These are phyloP conservation scores for Zygoascus hellenicus DNA, from an alignment of 1,139 yeast genomes.

Conservation along the genomic window DNA sequence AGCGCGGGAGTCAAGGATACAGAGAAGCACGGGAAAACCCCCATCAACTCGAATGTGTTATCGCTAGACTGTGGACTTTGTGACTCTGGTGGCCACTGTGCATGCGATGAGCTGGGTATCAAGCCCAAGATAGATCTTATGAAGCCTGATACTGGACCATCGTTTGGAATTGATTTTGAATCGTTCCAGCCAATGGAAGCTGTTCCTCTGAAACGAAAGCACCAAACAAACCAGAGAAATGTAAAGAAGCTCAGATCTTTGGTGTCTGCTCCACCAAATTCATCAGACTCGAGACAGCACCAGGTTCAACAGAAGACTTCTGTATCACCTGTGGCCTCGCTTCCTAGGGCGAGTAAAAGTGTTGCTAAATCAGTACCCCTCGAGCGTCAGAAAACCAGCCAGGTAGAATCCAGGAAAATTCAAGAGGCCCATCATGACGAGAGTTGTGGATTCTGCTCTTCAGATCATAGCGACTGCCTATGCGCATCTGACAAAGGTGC, in stretches of 20 bases:
- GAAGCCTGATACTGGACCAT: constrained; percentile 7
- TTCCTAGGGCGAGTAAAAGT: too few relatives aligned
- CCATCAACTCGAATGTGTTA: background rate
- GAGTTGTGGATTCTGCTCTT: constrained; percentile 4
- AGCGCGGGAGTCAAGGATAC: background rate
- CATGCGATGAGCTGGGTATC: constrained; percentile 31
- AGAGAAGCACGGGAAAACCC: background rate
- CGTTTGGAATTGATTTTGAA: constrained; percentile 15
- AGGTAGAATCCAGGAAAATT: too few relatives aligned
- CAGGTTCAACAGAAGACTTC: too few relatives aligned
- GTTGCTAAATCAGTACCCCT: too few relatives aligned
- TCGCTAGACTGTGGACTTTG: constrained; percentile 29
- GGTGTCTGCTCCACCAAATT: constrained; percentile 8
- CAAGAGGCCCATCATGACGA: background rate
- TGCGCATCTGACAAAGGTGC: constrained; percentile 4
- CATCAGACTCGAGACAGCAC: background rate
- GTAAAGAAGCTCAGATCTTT: constrained; percentile 4
- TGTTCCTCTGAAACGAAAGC: constrained; percentile 21
- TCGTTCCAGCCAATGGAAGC: constrained; percentile 23
- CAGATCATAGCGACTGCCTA: background rate
- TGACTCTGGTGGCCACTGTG: constrained; percentile 29
- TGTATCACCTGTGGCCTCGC: too few relatives aligned
- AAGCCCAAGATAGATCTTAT: constrained; percentile 13
- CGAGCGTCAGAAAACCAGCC: too few relatives aligned
- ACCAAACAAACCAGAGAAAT: background rate